Evolutionary conservation across 2,329 filamentous ascomycete species (phyloP).

Genomic region (Aureobasidium lini): DNA sequence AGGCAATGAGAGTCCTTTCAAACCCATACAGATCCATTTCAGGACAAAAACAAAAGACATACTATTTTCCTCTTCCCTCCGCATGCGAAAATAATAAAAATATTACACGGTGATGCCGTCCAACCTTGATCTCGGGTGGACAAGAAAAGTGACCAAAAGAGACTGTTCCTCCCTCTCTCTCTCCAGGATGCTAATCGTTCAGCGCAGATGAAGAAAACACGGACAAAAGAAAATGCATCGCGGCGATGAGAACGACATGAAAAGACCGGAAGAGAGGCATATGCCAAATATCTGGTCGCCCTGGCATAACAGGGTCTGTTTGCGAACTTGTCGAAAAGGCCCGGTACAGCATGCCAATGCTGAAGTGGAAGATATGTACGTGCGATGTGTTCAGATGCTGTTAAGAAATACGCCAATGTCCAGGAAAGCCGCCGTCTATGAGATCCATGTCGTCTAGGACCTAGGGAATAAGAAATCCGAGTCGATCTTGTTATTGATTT

Average conservation of each 20-base stretch:
- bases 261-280: background rate
- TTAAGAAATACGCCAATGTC: conserved; percentile 8
- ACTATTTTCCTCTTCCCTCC: conserved; percentile 4
- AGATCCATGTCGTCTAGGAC: background rate
- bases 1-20: background rate
- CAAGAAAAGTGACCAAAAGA: conserved; percentile 1
- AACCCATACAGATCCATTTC: background rate
- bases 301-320: background rate
- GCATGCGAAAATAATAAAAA: conserved; percentile 12
- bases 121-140: background rate
- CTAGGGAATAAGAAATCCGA: background rate
- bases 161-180: conserved; percentile 8
- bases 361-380: conserved; percentile 12
- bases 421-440: conserved; percentile 5
- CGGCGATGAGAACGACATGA: background rate
- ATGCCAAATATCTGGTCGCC: background rate
- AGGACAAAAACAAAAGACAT: conserved; percentile 1
- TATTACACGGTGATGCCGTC: conserved; percentile 9
- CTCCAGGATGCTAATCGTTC: conserved; percentile 11
- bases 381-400: background rate
- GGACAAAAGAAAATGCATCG: conserved; percentile 11
- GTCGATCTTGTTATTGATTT: background rate
- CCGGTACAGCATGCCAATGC: conserved; percentile 5
- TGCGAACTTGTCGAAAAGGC: background rate
- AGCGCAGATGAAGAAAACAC: background rate